Percentiles rank a stretch among this genome's conserved stretches.
Evolutionary conservation across 1,284 basidiomycete genomes (phyloP).

Genomic region (Limonomyces culmigenus): DNA sequence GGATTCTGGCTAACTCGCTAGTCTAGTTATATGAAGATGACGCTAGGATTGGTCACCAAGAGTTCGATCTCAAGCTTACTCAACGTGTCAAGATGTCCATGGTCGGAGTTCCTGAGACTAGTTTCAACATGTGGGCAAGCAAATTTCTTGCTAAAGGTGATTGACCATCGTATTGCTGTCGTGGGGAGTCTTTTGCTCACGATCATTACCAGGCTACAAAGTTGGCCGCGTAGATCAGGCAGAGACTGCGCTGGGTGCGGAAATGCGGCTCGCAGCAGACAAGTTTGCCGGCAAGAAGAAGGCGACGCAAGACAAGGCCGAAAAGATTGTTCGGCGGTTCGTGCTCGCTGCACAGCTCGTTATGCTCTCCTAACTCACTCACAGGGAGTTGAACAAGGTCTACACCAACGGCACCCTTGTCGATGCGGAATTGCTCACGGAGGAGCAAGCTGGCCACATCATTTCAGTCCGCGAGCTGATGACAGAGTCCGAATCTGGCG

Average conservation of each 20-base stretch:
- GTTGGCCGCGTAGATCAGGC: conserved; percentile 95
- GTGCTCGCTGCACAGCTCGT: conserved; percentile 3
- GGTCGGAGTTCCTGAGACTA: conserved; percentile 92
- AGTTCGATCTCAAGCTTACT: conserved; percentile 88
- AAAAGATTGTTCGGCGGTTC: conserved; percentile 70
- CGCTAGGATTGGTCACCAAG: conserved; percentile 76
- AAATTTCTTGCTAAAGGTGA: conserved; percentile 71
- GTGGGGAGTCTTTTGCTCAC: neutral
- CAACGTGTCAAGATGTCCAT: conserved; percentile 96
- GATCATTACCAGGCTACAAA: conserved; percentile 64
- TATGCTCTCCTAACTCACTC: neutral
- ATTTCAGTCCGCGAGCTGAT: conserved; percentile 70
- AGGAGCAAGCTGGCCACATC: conserved; percentile 93
- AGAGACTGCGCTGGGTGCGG: conserved; percentile 80
- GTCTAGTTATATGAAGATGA: conserved; percentile 87
- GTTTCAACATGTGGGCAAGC: conserved; percentile 86
- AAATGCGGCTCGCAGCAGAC: conserved; percentile 64
- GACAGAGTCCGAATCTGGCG: conserved; percentile 24
- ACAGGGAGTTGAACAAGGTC: conserved; percentile 85
- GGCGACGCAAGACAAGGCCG: conserved; percentile 26
- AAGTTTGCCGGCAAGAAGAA: conserved; percentile 41
- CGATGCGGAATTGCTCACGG: conserved; percentile 75
- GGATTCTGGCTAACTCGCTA: conserved; percentile 5
- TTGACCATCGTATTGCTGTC: neutral
- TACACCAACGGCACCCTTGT: conserved; percentile 96